These are phyloP conservation scores for Fusarium metavorans DNA, from an alignment of 2,329 filamentous ascomycete genomes.

Conservation along the genomic window DNA sequence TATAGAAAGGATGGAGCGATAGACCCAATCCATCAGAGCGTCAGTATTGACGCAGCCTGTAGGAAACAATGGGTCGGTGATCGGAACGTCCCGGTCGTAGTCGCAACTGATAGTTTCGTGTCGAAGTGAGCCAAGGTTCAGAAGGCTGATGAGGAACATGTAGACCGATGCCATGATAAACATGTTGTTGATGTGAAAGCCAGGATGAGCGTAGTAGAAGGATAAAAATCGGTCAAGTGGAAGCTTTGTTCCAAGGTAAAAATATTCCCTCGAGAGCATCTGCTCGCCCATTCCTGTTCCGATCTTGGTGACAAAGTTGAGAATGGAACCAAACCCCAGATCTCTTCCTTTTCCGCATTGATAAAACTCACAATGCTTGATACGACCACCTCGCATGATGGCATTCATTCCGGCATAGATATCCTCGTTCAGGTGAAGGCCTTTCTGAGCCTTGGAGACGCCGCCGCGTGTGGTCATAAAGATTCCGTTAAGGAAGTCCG, in stretches of 20 bases:
- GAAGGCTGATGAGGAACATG: background rate
- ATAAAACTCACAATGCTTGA: conserved; percentile 1
- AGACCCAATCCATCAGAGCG: conserved; percentile 1
- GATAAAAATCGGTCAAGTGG: background rate
- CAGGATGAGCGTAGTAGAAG: background rate
- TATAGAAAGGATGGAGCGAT: background rate
- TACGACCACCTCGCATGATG: background rate
- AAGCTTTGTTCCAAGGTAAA: background rate
- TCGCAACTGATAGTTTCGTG: conserved; percentile 1
- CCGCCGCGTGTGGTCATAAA: background rate
- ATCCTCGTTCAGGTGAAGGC: background rate
- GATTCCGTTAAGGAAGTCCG: background rate
- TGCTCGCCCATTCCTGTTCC: background rate
- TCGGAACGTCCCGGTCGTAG: background rate
- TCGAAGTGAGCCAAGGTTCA: background rate
- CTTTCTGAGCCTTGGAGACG: background rate
- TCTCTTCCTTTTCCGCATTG: background rate
- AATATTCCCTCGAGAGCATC: background rate
- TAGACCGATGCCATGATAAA: background rate
- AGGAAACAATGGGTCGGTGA: background rate
- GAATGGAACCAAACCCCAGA: background rate
- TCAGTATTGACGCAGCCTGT: background rate
- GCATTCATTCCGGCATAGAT: background rate
- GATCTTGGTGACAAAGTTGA: background rate
- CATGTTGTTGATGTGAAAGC: background rate